phyloP scores from a whole-genome alignment of 2,329 filamentous ascomycete genomes.

The Xylogone sp. region DNA sequence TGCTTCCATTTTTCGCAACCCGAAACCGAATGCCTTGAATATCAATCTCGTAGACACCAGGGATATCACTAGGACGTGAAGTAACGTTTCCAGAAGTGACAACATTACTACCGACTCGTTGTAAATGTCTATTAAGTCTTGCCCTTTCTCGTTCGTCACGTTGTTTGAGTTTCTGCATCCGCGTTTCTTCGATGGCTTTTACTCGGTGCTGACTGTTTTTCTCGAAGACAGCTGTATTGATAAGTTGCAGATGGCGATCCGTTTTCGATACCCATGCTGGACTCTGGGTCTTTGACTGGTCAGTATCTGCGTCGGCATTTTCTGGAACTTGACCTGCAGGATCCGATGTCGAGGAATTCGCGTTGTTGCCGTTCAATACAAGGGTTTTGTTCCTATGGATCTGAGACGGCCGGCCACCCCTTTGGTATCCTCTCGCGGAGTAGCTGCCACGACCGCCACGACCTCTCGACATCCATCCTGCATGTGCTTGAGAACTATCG shows the following conservation, averaged over 20 bases:
- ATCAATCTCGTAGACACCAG: constrained; percentile 55
- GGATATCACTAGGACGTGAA: constrained; percentile 24
- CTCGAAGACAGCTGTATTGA: constrained; percentile 75
- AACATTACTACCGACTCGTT: constrained; percentile 28
- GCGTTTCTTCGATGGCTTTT: constrained; percentile 69
- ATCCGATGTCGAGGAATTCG: background rate
- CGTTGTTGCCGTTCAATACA: constrained; percentile 50
- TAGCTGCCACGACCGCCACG: constrained; percentile 17
- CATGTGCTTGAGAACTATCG: constrained; percentile 20
- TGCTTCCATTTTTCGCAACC: constrained; percentile 75
- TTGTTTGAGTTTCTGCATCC: constrained; percentile 50
- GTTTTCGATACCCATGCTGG: constrained; percentile 66
- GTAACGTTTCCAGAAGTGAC: constrained; percentile 7
- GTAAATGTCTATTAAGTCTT: constrained; percentile 48
- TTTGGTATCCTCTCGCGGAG: constrained; percentile 22
- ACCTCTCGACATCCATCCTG: constrained; percentile 18
- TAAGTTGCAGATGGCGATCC: constrained; percentile 76
- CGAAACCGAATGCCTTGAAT: constrained; percentile 72
- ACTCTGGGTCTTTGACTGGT: constrained; percentile 12
- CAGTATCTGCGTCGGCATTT: constrained; percentile 1
- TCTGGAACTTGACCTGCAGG: background rate
- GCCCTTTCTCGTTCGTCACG: constrained; percentile 55
- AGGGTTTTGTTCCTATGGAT: constrained; percentile 56
- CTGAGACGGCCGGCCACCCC: constrained; percentile 34
- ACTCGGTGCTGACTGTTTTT: constrained; percentile 65